phyloP scores from a whole-genome alignment of 257 asterid genomes.

The Jasminum sambac region DNA sequence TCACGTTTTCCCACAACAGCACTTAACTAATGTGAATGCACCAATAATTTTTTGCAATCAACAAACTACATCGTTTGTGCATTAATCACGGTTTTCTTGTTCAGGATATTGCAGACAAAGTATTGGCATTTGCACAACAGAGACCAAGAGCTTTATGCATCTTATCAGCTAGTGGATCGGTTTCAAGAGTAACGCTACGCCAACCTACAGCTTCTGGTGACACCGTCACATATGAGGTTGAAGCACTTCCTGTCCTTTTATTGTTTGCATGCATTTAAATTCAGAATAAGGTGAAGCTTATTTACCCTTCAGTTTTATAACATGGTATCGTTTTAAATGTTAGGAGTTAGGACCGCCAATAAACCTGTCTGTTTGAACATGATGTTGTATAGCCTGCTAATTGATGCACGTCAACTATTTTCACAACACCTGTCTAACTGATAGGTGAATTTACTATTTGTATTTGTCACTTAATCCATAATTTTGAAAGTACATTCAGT shows the following conservation, averaged over 20 bases:
- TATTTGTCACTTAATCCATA: background rate
- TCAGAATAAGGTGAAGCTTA: background rate
- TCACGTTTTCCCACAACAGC: no score
- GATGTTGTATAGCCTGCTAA: constrained; percentile 5
- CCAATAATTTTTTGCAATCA: background rate
- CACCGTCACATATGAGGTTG: constrained; percentile 83
- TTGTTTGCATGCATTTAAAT: constrained; percentile 15
- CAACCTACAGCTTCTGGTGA: constrained; percentile 66
- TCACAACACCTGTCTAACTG: background rate
- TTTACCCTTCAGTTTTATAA: background rate
- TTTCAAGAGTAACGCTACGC: constrained; percentile 72
- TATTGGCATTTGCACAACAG: constrained; percentile 89
- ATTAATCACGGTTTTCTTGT: constrained; percentile 17
- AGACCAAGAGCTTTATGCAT: constrained; percentile 92
- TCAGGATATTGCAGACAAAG: constrained; percentile 88
- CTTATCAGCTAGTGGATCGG: constrained; percentile 81
- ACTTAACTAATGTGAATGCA: background rate
- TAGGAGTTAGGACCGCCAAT: background rate
- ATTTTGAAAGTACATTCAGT: background rate
- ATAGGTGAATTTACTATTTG: background rate
- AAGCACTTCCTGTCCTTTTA: constrained; percentile 14
- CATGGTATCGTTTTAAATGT: constrained; percentile 4
- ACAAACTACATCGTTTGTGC: constrained; percentile 1
- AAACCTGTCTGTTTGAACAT: background rate
- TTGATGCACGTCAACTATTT: background rate